Conservation (phyloP, 1,139 yeast genomes). For the Groenewaldozyma sp. region DNA sequence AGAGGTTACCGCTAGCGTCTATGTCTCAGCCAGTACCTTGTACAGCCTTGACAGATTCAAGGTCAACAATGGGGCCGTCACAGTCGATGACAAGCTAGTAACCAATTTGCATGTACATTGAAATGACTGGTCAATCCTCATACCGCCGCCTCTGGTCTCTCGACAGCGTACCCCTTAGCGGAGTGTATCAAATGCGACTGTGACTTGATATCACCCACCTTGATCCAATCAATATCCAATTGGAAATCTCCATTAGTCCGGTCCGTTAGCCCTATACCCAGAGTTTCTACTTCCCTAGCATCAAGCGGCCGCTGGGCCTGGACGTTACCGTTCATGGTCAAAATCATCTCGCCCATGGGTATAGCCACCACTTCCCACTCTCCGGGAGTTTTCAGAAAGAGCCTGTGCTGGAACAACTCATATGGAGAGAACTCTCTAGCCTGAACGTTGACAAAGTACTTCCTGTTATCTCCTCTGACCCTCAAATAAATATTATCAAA, state of each 20-base stretch:
- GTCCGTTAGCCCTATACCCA: slow-evolving; percentile 75
- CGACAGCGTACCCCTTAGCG: too few relatives aligned
- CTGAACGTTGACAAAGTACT: slow-evolving; percentile 72
- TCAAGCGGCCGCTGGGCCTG: slow-evolving; percentile 63
- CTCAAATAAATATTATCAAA: slow-evolving; percentile 54
- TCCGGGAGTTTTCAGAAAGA: slow-evolving; percentile 65
- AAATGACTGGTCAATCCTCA: too few relatives aligned
- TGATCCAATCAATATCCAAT: slow-evolving; percentile 63
- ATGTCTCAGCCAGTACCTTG: not conserved
- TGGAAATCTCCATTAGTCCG: slow-evolving; percentile 71
- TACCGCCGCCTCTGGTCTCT: too few relatives aligned
- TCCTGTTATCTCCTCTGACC: slow-evolving; percentile 66
- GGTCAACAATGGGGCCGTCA: not conserved
- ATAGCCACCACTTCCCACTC: slow-evolving; percentile 79
- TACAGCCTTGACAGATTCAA: not conserved
- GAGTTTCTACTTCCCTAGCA: slow-evolving; percentile 55
- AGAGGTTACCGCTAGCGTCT: not conserved
- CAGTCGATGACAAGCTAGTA: not conserved
- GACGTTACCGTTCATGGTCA: slow-evolving; percentile 76
- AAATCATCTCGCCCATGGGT: slow-evolving; percentile 67
- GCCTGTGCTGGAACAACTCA: slow-evolving; percentile 73
- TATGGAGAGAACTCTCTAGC: slow-evolving; percentile 71
- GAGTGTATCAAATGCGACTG: not conserved
- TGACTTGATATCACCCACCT: slow-evolving; percentile 32
- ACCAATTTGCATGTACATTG: too few relatives aligned